These are phyloP conservation scores for Trypanosoma mega DNA, from an alignment of 208 protist genomes.

Conservation along the genomic window DNA sequence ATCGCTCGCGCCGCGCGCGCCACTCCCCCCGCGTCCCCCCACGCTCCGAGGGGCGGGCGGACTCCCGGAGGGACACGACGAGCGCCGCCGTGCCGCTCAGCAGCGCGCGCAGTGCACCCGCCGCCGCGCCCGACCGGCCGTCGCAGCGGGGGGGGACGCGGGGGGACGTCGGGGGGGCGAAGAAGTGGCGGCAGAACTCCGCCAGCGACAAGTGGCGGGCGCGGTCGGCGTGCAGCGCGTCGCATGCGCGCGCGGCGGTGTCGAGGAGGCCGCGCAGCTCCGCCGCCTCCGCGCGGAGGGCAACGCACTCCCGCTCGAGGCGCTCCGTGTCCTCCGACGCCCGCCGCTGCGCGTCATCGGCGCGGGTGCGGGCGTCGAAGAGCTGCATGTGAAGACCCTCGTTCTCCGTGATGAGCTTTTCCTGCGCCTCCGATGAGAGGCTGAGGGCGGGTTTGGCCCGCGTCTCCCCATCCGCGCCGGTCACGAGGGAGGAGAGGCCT, in stretches of 20 bases:
- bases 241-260: conserved; percentile 29
- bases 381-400: conserved; percentile 67
- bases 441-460: conserved; percentile 17
- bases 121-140: conserved; percentile 21
- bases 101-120: conserved; percentile 36
- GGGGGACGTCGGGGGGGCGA: neutral
- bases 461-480: conserved; percentile 34
- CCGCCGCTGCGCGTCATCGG: conserved; percentile 35
- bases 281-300: conserved; percentile 34
- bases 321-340: conserved; percentile 15
- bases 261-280: conserved; percentile 48
- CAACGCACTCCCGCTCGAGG: neutral
- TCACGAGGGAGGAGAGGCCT: conserved; percentile 69
- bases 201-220: conserved; percentile 39
- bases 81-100: conserved; percentile 57
- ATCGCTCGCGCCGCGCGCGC: too few species aligned
- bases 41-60: conserved; percentile 47
- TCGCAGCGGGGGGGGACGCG: too few species aligned
- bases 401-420: conserved; percentile 68
- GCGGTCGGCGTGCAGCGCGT: conserved; percentile 45
- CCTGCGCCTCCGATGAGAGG: conserved; percentile 56
- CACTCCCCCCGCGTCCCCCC: conserved; percentile 51
- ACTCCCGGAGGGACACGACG: conserved; percentile 53
- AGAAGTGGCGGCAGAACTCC: conserved; percentile 69
- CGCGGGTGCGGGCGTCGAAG: conserved; percentile 49